phyloP scores from a whole-genome alignment of 1,139 yeast species.

The Protomyces pachydermus region DNA sequence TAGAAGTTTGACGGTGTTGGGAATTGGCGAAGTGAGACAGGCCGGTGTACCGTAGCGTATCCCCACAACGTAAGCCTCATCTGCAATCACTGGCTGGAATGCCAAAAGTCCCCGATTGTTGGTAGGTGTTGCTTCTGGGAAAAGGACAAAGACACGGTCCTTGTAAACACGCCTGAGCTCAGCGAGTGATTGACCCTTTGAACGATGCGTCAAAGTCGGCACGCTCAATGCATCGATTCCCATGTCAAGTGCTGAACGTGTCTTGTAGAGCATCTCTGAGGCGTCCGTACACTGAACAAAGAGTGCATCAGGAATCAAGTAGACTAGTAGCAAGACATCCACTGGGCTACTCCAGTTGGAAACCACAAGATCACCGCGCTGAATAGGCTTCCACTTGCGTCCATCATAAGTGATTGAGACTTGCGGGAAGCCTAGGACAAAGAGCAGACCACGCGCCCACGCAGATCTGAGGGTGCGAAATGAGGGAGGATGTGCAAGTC shows the following conservation, averaged over 20 bases:
- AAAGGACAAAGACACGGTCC: slow-evolving; percentile 6
- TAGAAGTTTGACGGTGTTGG: slow-evolving; percentile 1
- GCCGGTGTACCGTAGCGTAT: slow-evolving; percentile 16
- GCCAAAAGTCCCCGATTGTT: slow-evolving; percentile 24
- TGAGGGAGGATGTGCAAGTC: slow-evolving; percentile 1
- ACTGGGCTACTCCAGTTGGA: slow-evolving; percentile 17
- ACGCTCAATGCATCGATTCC: not conserved
- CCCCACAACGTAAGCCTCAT: slow-evolving; percentile 8
- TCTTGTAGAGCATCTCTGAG: slow-evolving; percentile 17
- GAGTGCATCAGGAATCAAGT: slow-evolving; percentile 7
- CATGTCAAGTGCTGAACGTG: slow-evolving; percentile 6
- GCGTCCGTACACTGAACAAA: slow-evolving; percentile 3
- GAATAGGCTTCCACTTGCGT: not conserved
- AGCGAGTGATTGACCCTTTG: not conserved
- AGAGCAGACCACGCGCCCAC: slow-evolving; percentile 8
- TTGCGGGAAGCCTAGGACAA: slow-evolving; percentile 6
- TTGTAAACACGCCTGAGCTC: not conserved
- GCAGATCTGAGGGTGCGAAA: slow-evolving; percentile 1
- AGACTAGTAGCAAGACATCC: slow-evolving; percentile 10
- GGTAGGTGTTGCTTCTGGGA: slow-evolving; percentile 23
- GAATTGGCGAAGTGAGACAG: slow-evolving; percentile 25
- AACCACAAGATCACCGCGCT: slow-evolving; percentile 7
- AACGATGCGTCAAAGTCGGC: not conserved
- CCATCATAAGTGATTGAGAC: slow-evolving; percentile 9
- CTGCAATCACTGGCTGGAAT: slow-evolving; percentile 22